Percentiles rank a stretch among this genome's conserved stretches.
These are phyloP conservation scores for Astrothelium macrocarpum DNA, from an alignment of 495 filamentous ascomycete species.

Conservation along the genomic window DNA sequence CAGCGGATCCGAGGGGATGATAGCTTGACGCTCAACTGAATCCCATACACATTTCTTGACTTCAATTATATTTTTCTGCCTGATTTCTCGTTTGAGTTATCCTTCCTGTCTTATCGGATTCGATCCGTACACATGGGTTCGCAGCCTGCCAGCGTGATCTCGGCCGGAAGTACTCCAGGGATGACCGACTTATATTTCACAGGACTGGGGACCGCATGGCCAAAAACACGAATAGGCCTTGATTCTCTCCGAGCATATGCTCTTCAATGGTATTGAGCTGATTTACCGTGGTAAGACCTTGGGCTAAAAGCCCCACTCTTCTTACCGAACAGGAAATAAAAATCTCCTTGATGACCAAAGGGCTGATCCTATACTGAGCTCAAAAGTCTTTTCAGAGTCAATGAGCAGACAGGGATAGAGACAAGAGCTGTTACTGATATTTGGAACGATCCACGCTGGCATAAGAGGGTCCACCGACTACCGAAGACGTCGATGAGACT, in stretches of 20 bases:
- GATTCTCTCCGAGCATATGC: not conserved
- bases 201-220: not conserved
- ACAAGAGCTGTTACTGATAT: not conserved
- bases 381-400: constrained; percentile 7
- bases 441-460: not conserved
- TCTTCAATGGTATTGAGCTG: not conserved
- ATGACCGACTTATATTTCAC: no score
- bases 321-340: not conserved
- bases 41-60: no score
- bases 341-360: no score
- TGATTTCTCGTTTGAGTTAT: no score
- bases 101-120: no score
- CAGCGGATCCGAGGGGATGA: no score
- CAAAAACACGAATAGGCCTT: not conserved
- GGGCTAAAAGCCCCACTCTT: not conserved
- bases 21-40: no score
- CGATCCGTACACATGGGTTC: no score
- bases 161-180: no score
- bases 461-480: constrained; percentile 37
- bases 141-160: no score
- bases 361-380: not conserved
- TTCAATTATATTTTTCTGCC: no score
- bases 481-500: constrained; percentile 42
- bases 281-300: not conserved
- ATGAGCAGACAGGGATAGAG: constrained; percentile 9